These are phyloP conservation scores for Chaetomium olivaceum DNA, from an alignment of 2,329 filamentous ascomycete genomes.

Conservation along the genomic window DNA sequence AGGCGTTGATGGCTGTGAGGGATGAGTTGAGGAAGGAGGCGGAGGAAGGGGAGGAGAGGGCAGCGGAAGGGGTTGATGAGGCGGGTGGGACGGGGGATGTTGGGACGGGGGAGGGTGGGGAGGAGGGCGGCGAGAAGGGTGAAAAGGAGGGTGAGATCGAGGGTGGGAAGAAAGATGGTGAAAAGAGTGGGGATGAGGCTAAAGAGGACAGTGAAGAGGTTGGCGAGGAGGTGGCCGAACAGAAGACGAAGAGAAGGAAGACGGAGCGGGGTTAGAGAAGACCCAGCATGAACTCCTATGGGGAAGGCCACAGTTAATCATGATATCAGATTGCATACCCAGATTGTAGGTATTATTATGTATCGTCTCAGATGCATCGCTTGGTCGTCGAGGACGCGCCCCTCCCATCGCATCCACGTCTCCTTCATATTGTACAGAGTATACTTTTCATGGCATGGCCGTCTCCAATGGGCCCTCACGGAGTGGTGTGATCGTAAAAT, in stretches of 20 bases:
- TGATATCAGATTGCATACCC: constrained; percentile 1
- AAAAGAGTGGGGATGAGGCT: background rate
- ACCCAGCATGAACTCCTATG: background rate
- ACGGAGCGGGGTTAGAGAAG: background rate
- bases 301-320: background rate
- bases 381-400: background rate
- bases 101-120: background rate
- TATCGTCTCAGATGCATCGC: background rate
- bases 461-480: constrained; percentile 12
- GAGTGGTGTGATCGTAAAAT: constrained; percentile 31
- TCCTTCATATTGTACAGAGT: constrained; percentile 16
- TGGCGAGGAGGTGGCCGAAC: background rate
- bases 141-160: background rate
- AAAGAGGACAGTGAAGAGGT: background rate
- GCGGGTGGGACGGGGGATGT: background rate
- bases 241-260: background rate
- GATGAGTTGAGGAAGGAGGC: constrained; percentile 46
- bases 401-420: background rate
- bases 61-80: background rate
- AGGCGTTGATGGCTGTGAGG: constrained; percentile 60
- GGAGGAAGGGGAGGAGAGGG: constrained; percentile 35
- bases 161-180: constrained; percentile 41
- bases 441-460: constrained; percentile 15
- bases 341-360: constrained; percentile 8
- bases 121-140: background rate